A percentile compares a stretch with the other conserved stretches of the same genome.
phyloP scores from a whole-genome alignment of 2,329 filamentous ascomycete genomes.

The Talaromyces sp. region DNA sequence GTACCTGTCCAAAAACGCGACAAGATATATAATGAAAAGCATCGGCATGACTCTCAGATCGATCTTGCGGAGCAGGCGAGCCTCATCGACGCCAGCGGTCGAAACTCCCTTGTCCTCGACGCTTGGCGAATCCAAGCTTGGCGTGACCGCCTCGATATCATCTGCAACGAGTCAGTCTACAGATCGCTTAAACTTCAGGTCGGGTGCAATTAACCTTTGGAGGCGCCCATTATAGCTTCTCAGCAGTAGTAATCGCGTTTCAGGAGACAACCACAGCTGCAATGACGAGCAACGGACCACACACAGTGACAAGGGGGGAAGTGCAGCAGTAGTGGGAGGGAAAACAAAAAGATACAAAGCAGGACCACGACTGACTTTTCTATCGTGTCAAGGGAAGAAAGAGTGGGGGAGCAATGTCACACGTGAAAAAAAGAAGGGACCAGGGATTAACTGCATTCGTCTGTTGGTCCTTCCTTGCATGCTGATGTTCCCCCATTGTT shows the following conservation, averaged over 20 bases:
- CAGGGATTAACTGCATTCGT: neutral
- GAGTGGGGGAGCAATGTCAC: neutral
- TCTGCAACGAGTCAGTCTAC: neutral
- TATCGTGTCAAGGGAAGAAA: neutral
- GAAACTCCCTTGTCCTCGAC: neutral
- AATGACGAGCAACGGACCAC: neutral
- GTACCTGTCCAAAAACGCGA: slow-evolving; percentile 23
- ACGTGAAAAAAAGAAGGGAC: neutral
- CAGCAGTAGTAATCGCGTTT: neutral
- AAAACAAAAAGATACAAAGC: neutral
- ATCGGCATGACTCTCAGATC: slow-evolving; percentile 23
- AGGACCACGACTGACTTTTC: neutral
- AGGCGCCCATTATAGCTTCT: neutral
- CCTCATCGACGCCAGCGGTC: slow-evolving; percentile 18
- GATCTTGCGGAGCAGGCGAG: slow-evolving; percentile 22
- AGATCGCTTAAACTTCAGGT: neutral
- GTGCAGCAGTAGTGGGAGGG: neutral
- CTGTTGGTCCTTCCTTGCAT: neutral
- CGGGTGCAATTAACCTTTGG: neutral
- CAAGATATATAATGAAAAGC: slow-evolving; percentile 22
- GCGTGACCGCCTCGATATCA: slow-evolving; percentile 9
- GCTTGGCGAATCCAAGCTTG: slow-evolving; percentile 13
- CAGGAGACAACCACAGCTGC: neutral
- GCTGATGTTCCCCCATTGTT: neutral
- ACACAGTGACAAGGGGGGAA: neutral